Conservation (phyloP, 176 grass and related monocot genomes). For the Oryza rufipogon region DNA sequence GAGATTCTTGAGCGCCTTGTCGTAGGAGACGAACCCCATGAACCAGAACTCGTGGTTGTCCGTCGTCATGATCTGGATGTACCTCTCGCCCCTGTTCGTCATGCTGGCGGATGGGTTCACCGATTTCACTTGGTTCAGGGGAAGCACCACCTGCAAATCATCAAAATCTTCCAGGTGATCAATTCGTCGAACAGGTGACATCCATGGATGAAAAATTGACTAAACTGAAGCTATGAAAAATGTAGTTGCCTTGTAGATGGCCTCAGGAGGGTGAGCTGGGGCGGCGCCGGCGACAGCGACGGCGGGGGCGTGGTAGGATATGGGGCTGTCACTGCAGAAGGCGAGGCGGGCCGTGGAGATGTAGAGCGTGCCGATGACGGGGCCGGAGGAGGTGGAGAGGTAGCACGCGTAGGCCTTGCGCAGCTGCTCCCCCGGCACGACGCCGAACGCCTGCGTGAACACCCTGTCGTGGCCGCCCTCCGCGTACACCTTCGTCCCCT, state of each 20-base stretch:
- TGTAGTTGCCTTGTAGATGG: slow-evolving; percentile 59
- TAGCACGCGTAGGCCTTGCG: slow-evolving; percentile 91
- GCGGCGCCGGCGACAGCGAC: slow-evolving; percentile 7
- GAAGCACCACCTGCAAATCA: slow-evolving; percentile 65
- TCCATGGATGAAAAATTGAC: background rate
- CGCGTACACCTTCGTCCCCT: slow-evolving; percentile 88
- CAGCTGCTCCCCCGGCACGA: slow-evolving; percentile 69
- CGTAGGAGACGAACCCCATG: slow-evolving; percentile 90
- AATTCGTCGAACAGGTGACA: background rate
- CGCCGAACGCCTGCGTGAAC: slow-evolving; percentile 81
- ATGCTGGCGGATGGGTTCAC: slow-evolving; percentile 69
- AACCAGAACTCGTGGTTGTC: slow-evolving; percentile 91
- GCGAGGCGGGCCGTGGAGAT: slow-evolving; percentile 77
- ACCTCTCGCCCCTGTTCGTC: slow-evolving; percentile 59
- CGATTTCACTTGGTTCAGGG: slow-evolving; percentile 53
- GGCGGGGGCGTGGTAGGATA: slow-evolving; percentile 52
- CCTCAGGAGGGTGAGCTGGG: slow-evolving; percentile 19
- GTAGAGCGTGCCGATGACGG: slow-evolving; percentile 85
- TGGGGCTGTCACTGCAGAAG: slow-evolving; percentile 82
- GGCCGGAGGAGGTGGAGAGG: slow-evolving; percentile 83
- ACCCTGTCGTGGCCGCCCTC: slow-evolving; percentile 83
- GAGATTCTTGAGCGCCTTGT: slow-evolving; percentile 78
- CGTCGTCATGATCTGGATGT: slow-evolving; percentile 68
- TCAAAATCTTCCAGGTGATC: background rate
- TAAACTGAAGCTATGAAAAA: background rate